Evolutionary conservation across 768 basidiomycete species (phyloP), one percentile per base, ranked within the genome.

Genomic region (Lentinula aciculospora): DNA sequence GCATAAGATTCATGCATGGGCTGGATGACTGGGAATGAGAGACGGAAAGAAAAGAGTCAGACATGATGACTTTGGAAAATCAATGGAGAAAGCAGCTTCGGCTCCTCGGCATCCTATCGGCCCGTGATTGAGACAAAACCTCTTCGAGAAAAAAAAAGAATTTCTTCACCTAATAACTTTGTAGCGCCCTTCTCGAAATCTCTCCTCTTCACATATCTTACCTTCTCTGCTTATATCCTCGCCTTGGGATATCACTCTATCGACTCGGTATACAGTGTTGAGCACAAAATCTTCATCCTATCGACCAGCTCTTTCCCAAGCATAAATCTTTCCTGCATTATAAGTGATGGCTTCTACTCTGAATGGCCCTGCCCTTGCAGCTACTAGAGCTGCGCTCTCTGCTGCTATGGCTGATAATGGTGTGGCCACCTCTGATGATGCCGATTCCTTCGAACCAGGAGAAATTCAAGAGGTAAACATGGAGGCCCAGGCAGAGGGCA

Each of bases 381-480:
- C 91, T 45, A 84, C 86, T 69, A 85, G 85, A 74, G 84, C 85
- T 66, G 91, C 91, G 61, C 82, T 93, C 71, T 76, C 79, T 48
- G 81, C 88, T 56, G 91, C 91, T 12, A 69, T 92, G 32, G 75
- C 83, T 44, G 88, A 89, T 58, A 78, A 83, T 64, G 64, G 60
- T 63, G 47, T 66, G 53, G 19, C 4, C 28, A 31, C 12, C 13
- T n/a, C 64, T 37, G 60, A 65, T 47, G 65, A 70, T 31, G 76
- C 73, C 19, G 72, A 74, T 17, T 71, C 76, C 36, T 64, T 77
- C 9, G 92, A 94, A 69, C 84, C 85, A 10, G 92, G 91, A 58
- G 91, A 94, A 75, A 86, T 91, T 49, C 89, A 90, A 71, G 94
- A 94, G 69, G 80, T 90, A 47, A 86, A 90, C 66, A 89, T 92